Base-by-base conservation (phyloP, 2,329 filamentous ascomycete species). In the Trichophyton simii region DNA sequence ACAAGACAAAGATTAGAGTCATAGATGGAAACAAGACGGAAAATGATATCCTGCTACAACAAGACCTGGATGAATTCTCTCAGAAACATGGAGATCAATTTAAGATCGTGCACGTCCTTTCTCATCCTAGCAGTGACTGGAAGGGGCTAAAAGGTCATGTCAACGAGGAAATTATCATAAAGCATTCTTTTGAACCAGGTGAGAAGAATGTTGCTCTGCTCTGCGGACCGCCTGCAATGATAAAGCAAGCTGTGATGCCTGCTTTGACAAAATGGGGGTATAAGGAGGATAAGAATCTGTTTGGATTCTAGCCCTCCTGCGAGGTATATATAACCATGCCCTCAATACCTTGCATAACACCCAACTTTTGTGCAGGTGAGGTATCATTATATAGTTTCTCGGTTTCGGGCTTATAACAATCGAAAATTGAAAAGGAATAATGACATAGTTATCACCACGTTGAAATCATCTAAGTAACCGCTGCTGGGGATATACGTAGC, bases 151-250 rank as follows among this genome's bases (percentile, higher is more conserved):
- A 69, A 58, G 80, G 79, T 0, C 73, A 78, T 66, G 75, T 80
- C 1, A 71, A 76, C 65, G 72, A 64, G 22, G 72, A 75, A 1
- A 69, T 78, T 4, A 69, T 80, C 44, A 74, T 72, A 66, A 64
- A 74, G 58, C 68, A 68, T 57, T 63, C 78, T 34, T 81, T 79
- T 66, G 63, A 68, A 52, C 78, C 80, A 0, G 69, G 63, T 0
- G 69, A 77, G 42, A 70, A 70, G 2, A 76, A 68, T 25, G 76
- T 76, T 0, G 75, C 75, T 3, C 76, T 82, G 36, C 66, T 82
- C 42, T 82, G 79, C 66, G 79, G 80, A 0, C 78, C 78, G 42
- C 77, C 77, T 3, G 70, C 71, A 0, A 77, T 82, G 77, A 80
- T 82, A 58, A 74, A 78, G 66, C 80, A 78, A 65, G 77, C 76